Percentiles rank a stretch among this genome's conserved stretches.
Conservation (phyloP, 78 protist genomes). For the Salpingoeca rosetta region DNA sequence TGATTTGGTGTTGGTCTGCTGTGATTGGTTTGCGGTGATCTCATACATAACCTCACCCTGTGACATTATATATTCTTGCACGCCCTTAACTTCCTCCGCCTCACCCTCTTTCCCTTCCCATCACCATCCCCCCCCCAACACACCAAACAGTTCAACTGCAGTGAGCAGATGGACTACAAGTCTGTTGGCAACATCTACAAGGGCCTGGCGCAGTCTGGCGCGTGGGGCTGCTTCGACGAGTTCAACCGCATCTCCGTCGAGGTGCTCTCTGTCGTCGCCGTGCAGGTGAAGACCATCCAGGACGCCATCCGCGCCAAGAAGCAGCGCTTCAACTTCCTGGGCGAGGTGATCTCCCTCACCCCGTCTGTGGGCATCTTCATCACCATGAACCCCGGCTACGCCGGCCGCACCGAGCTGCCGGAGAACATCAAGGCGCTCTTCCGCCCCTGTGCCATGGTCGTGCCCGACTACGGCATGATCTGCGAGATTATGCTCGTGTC, state of each 20-base stretch:
- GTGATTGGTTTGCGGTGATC: too few species aligned
- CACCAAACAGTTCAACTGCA: constrained; percentile 81
- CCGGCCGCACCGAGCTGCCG: constrained; percentile 83
- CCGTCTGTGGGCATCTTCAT: constrained; percentile 56
- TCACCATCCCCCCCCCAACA: too few species aligned
- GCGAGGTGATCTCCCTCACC: constrained; percentile 36
- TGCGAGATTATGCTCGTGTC: constrained; percentile 72
- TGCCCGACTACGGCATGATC: constrained; percentile 70
- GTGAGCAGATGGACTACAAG: constrained; percentile 68
- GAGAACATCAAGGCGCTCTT: constrained; percentile 84
- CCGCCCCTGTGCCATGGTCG: constrained; percentile 77
- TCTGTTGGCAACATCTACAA: constrained; percentile 64
- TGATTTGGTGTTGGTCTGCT: too few species aligned
- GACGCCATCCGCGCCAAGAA: constrained; percentile 39
- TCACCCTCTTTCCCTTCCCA: too few species aligned
- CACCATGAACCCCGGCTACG: constrained; percentile 88
- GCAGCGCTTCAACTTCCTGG: constrained; percentile 14
- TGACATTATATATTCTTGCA: too few species aligned
- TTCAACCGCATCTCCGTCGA: constrained; percentile 79
- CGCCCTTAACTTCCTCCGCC: too few species aligned
- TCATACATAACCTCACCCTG: too few species aligned
- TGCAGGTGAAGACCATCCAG: constrained; percentile 61
- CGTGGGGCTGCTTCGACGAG: constrained; percentile 95
- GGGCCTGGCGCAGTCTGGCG: constrained; percentile 77
- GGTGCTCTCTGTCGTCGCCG: constrained; percentile 84